These are phyloP conservation scores for Vitis hybrid DNA, from an alignment of 177 flowering plant genomes.

Conservation along the genomic window DNA sequence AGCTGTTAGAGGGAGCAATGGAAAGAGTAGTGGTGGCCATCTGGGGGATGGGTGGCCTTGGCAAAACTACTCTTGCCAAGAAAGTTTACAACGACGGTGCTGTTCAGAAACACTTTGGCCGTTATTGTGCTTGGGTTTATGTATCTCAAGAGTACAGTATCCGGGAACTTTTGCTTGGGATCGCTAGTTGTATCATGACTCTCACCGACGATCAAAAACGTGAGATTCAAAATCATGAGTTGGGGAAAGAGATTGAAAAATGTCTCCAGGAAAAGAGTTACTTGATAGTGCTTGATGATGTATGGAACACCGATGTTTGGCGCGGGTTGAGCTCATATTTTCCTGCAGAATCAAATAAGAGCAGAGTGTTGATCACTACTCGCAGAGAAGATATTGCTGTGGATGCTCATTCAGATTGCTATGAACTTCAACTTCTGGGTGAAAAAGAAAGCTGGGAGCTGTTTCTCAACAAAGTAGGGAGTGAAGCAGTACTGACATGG, in stretches of 20 bases:
- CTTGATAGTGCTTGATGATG: not conserved
- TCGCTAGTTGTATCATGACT: not conserved
- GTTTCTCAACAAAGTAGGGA: not conserved
- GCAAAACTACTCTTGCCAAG: no score
- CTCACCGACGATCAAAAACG: not conserved
- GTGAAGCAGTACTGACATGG: not conserved
- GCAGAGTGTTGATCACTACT: not conserved
- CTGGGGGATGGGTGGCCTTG: no score
- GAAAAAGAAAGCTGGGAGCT: not conserved
- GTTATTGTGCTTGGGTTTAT: not conserved
- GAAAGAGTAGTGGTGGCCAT: not conserved
- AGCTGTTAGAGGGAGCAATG: not conserved
- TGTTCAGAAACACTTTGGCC: no score
- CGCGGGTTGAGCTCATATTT: no score
- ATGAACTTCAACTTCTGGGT: fast-evolving
- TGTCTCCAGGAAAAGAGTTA: not conserved
- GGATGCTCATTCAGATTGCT: not conserved
- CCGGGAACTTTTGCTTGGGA: not conserved
- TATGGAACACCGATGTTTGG: not conserved
- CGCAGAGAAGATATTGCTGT: not conserved
- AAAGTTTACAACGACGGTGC: no score
- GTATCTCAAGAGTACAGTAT: not conserved
- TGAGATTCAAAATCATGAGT: no score
- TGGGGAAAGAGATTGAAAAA: not conserved
- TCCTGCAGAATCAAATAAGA: not conserved